Evolutionary conservation across 139 green algal species (phyloP).

Genomic region (Coccomyxa sp.): DNA sequence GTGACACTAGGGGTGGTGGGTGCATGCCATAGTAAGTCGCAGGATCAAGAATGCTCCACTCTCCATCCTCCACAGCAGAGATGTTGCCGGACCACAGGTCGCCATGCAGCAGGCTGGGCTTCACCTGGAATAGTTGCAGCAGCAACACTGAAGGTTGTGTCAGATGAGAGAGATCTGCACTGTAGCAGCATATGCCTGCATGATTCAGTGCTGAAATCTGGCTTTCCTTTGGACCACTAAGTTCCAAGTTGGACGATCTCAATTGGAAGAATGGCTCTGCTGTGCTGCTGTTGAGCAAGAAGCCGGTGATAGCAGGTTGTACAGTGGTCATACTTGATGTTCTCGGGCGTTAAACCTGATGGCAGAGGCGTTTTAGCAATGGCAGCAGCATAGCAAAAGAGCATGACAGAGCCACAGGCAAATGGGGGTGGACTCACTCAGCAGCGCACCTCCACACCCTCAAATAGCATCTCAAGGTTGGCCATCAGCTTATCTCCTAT

Average conservation of each 20-base stretch:
- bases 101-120: conserved; percentile 83
- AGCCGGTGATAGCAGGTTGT: neutral
- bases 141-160: too few species aligned
- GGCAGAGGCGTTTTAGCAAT: neutral
- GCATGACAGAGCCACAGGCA: neutral
- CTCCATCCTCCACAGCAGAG: conserved; percentile 38
- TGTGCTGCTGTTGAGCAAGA: neutral
- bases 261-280: neutral
- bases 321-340: too few species aligned
- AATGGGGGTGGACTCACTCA: neutral
- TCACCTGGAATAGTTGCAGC: conserved; percentile 38
- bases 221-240: neutral
- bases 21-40: conserved; percentile 69
- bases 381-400: neutral
- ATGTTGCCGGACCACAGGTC: conserved; percentile 99
- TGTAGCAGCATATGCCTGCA: too few species aligned
- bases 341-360: neutral
- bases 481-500: conserved; percentile 67
- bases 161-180: too few species aligned
- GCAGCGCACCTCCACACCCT: conserved; percentile 38
- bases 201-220: too few species aligned
- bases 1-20: too few species aligned
- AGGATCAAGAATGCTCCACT: conserved; percentile 11
- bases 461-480: conserved; percentile 79
- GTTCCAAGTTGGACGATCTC: too few species aligned